phyloP scores from a whole-genome alignment of 148 eudicot species.

The Limonium bicolor region DNA sequence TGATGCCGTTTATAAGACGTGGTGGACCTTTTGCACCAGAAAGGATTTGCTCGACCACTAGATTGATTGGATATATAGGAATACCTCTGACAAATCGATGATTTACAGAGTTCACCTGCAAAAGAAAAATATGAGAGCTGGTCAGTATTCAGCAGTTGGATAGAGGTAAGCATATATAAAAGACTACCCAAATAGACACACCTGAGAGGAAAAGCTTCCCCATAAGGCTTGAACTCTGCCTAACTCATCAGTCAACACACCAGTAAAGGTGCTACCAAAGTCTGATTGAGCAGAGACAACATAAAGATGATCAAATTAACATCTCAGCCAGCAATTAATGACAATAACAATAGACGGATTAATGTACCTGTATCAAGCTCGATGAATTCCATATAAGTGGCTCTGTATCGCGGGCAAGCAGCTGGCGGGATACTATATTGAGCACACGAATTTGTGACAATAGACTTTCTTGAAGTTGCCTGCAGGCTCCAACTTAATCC shows the following conservation, averaged over 20 bases:
- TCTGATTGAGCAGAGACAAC: conserved; percentile 44
- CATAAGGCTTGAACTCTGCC: conserved; percentile 88
- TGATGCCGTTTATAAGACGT: conserved; percentile 71
- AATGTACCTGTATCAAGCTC: conserved; percentile 83
- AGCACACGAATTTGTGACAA: conserved; percentile 82
- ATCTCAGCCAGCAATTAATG: no score
- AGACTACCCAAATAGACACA: conserved; percentile 4
- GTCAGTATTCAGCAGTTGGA: not conserved
- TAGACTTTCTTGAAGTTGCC: conserved; percentile 81
- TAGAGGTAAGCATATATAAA: no score
- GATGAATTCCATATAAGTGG: conserved; percentile 88
- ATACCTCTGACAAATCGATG: conserved; percentile 92
- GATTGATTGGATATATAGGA: conserved; percentile 62
- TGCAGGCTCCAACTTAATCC: conserved; percentile 85
- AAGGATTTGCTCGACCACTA: conserved; percentile 60
- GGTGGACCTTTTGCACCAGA: conserved; percentile 58
- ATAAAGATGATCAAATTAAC: no score
- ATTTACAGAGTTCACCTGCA: conserved; percentile 76
- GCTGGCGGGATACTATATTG: conserved; percentile 71
- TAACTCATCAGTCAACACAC: conserved; percentile 69
- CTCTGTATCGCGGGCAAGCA: conserved; percentile 86
- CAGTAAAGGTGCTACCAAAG: conserved; percentile 85
- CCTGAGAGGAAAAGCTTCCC: conserved; percentile 98
- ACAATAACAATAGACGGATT: no score
- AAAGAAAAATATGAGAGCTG: not conserved